A percentile compares a stretch with the other conserved stretches of the same genome.
Evolutionary conservation across 768 basidiomycete species (phyloP).

Genomic region (Cubamyces lactineus): DNA sequence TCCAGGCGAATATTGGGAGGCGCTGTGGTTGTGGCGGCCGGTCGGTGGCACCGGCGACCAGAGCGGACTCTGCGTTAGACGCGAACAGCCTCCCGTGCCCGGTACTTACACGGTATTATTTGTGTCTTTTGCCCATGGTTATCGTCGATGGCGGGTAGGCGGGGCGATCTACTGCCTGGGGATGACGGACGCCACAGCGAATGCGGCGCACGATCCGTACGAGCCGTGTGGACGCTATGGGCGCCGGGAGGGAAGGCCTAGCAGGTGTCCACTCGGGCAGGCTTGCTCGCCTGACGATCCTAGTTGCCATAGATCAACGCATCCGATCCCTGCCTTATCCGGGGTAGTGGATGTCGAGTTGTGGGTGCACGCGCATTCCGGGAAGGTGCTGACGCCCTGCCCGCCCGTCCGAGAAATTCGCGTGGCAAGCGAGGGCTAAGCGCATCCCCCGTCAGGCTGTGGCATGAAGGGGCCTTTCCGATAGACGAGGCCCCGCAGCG

Average conservation of each 20-base stretch:
- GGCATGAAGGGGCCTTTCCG: too few species aligned
- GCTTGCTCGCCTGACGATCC: constrained; percentile 10
- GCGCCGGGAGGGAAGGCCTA: neutral
- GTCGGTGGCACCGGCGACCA: neutral
- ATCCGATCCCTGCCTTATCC: neutral
- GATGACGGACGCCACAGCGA: constrained; percentile 2
- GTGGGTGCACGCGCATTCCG: constrained; percentile 10
- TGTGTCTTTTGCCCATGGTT: too few species aligned
- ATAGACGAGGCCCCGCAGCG: neutral
- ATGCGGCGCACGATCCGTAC: constrained; percentile 4
- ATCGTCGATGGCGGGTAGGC: too few species aligned
- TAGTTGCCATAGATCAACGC: neutral
- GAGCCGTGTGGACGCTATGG: neutral
- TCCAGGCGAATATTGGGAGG: neutral
- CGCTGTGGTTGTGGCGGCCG: neutral
- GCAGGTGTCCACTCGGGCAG: neutral
- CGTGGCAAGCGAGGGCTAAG: neutral
- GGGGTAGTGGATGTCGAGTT: neutral
- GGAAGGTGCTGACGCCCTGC: neutral
- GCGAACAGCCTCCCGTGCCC: too few species aligned
- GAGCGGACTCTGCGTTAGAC: neutral
- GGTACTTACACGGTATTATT: too few species aligned
- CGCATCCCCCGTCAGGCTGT: neutral
- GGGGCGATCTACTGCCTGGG: neutral
- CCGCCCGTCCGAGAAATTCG: neutral